Evolutionary conservation across 2,329 filamentous ascomycete species (phyloP).

Genomic region (Alternaria brassicicola): DNA sequence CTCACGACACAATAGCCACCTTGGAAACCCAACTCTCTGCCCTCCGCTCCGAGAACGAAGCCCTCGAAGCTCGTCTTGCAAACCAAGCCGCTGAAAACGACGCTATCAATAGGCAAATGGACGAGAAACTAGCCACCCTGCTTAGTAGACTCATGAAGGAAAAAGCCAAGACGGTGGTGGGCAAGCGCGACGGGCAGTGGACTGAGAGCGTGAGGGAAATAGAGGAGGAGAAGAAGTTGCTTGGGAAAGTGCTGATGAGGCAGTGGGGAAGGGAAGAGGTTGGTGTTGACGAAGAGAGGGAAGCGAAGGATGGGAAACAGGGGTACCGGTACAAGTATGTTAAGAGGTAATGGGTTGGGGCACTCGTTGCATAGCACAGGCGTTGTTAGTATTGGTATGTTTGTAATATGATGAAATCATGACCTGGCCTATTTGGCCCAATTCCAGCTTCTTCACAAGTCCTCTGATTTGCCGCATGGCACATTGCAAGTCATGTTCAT

Average conservation of each 20-base stretch:
- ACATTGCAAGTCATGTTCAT: not conserved
- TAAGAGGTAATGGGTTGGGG: slow-evolving; percentile 8
- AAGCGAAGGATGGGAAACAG: slow-evolving; percentile 35
- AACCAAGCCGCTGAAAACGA: slow-evolving; percentile 33
- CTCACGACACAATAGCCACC: slow-evolving; percentile 24
- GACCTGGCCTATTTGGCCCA: not conserved
- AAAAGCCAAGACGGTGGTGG: slow-evolving; percentile 36
- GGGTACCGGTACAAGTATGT: slow-evolving; percentile 41
- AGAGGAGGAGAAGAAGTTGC: slow-evolving; percentile 35
- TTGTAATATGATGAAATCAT: not conserved
- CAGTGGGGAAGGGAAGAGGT: slow-evolving; percentile 47
- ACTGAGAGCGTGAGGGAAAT: slow-evolving; percentile 31
- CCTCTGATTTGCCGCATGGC: not conserved
- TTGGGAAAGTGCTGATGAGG: slow-evolving; percentile 42
- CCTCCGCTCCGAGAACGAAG: slow-evolving; percentile 24
- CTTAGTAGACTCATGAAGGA: slow-evolving; percentile 42
- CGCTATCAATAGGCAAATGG: slow-evolving; percentile 41
- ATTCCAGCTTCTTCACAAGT: not conserved
- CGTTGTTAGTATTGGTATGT: not conserved
- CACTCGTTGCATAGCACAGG: not conserved
- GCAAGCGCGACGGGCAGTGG: slow-evolving; percentile 45
- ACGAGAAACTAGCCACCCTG: slow-evolving; percentile 39
- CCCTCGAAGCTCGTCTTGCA: slow-evolving; percentile 27
- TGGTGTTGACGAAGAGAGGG: slow-evolving; percentile 30
- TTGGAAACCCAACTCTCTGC: slow-evolving; percentile 8